Evolutionary conservation across 129 eudicot species (phyloP).

Genomic region (Flaveria trinervia): DNA sequence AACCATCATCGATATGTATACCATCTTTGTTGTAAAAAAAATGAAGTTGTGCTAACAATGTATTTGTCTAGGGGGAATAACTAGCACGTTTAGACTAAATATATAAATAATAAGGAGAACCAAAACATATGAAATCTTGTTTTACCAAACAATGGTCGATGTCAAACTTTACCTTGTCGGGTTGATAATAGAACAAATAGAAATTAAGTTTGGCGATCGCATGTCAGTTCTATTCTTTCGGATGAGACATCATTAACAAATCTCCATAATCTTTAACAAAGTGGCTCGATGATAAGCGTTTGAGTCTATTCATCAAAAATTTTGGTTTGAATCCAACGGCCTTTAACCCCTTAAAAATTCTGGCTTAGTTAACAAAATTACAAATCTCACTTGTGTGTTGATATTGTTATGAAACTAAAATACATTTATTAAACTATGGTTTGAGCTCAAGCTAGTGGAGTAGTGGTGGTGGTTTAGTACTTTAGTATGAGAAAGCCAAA

Average conservation of each 20-base stretch:
- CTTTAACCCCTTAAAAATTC: no score
- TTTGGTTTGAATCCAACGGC: background rate
- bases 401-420: background rate
- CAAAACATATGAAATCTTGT: conserved; percentile 7
- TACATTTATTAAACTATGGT: background rate
- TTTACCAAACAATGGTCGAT: conserved; percentile 5
- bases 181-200: conserved; percentile 7
- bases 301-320: no score
- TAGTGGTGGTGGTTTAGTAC: background rate
- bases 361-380: background rate
- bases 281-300: no score
- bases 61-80: background rate
- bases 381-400: background rate
- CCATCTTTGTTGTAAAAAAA: no score
- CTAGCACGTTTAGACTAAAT: background rate
- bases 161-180: background rate
- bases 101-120: conserved; percentile 1
- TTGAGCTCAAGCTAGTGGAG: background rate
- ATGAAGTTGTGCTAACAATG: background rate
- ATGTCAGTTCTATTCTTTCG: background rate
- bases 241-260: no score
- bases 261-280: no score
- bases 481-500: background rate
- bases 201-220: conserved; percentile 6
- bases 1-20: no score